Base-by-base conservation (phyloP, 148 eudicot species). In the Nepenthes gracilis region DNA sequence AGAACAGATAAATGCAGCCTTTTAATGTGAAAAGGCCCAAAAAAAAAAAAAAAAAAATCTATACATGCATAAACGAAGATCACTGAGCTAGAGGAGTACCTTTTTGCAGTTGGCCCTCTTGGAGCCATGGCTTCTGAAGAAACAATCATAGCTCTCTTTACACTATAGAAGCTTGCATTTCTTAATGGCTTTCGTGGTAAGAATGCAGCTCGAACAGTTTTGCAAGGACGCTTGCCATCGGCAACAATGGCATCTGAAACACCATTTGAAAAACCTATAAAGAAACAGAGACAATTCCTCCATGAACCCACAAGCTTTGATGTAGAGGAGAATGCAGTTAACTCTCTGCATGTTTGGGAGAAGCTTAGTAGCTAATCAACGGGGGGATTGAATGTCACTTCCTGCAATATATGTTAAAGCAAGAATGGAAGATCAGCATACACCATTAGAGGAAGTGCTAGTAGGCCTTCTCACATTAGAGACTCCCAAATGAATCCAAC, bases 321-420 rank as follows among this genome's bases (percentile, higher is more conserved):
- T 47, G 66, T 43, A 64, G 23, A 57, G 64, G 36, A 70, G 72
- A 60, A 53, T 48, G 50, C 56, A 71, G 35, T 23, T 23, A 23
- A 23, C 23, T 23, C 32, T 57, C 64, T 70, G 53, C 10, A 63
- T 45, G 33, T 23, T 43, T 57, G 55, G 33, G 40, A 53, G 51
- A 54, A 34, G 11, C 62, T 55, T 35, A 64, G 48, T 74, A 55
- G 69, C 60, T 64, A 61, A 52, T 57, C 73, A 43, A 59, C 67
- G 55, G 75, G 71, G 50, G 56, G 71, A 62, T 89, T 88, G 64
- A 74, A 82, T 68, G 76, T 72, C 97, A 90, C 86, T 82, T 82
- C 97, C 97, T 90, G 88, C 54, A 56, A 63, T 34, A 70, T 23
- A 23, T 23, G 23, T 23, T 23, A 23, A 23, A 23, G 23, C 23